These are phyloP conservation scores for Tanacetum coccineum DNA, from an alignment of 129 eudicot species.

Conservation along the genomic window DNA sequence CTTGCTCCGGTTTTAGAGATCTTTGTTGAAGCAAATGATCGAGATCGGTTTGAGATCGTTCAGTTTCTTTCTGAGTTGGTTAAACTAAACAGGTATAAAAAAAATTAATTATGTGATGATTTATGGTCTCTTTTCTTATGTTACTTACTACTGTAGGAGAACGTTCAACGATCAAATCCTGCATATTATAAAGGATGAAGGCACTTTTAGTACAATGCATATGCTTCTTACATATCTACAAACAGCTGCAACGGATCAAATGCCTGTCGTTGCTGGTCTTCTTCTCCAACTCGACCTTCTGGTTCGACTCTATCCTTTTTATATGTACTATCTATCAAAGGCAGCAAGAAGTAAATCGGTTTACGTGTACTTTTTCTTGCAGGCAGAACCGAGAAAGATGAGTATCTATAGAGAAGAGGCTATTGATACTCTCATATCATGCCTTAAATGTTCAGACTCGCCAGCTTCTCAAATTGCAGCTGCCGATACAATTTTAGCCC, in stretches of 20 bases:
- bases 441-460: conserved; percentile 58
- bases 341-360: neutral
- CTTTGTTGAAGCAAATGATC: conserved; percentile 42
- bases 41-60: conserved; percentile 57
- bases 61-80: conserved; percentile 72
- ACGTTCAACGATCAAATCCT: conserved; percentile 64
- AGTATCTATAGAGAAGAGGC: conserved; percentile 90
- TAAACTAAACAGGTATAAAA: conserved; percentile 58
- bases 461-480: conserved; percentile 64
- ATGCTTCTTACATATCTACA: conserved; percentile 63
- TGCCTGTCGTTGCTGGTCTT: conserved; percentile 69
- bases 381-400: conserved; percentile 82
- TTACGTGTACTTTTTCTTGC: conserved; percentile 15
- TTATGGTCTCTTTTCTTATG: conserved; percentile 1
- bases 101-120: neutral
- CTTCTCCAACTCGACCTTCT: conserved; percentile 86
- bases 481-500: conserved; percentile 57
- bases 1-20: conserved; percentile 57
- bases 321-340: neutral
- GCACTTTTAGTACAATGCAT: conserved; percentile 79
- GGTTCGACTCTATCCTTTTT: conserved; percentile 38
- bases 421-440: conserved; percentile 59
- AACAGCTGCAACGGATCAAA: conserved; percentile 48
- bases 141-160: conserved; percentile 39
- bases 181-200: conserved; percentile 69